Base-by-base conservation (phyloP, 306 rosid species). In the Vigna mungo region DNA sequence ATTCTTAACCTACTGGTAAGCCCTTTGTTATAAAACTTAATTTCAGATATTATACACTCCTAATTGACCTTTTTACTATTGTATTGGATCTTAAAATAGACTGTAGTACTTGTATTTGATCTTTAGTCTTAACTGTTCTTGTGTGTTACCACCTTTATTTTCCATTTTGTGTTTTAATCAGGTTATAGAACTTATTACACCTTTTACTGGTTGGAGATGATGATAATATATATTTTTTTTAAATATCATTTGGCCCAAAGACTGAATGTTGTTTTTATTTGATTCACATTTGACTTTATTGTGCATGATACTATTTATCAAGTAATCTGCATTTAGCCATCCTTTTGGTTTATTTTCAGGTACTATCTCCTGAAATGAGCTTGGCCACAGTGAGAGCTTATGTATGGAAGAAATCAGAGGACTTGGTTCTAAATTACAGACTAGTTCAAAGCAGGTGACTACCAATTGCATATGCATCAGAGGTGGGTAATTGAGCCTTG, bases 401-500 rank as follows among this genome's bases (percentile, higher is more conserved):
- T 81, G 78, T 96, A 77, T 96, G 99, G 99, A 96, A 92, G 91
- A 96, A 96, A 88, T 6, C 92, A 14, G 99, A 96, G 43, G 99
- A 96, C 81, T 83, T 96, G 51, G 69, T 92, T 83, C 88, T 96
- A 82, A 91, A 96, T 85, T 96, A 95, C 81, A 89, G 91, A 89
- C 86, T 92, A 84, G 81, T 87, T 80, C 96, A 88, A 84, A 91
- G 94, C 80, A 91, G 94, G 89, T 95, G 94, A 92, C 70, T 68
- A 59, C 72, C 73, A 61, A 48, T 49, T 69, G 79, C 78, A 63
- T 41, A 17, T 77, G 72, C 82, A 58, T 70, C 58, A 44, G 68
- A 85, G 86, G 88, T 85, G 74, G 46, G 77, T 77, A 61, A 68
- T 74, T 77, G 69, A 62, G 76, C 74, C 25, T 64, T 76, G 43